phyloP scores from a whole-genome alignment of 352 stramenopile genomes.

The Aphanomyces cochlioides region DNA sequence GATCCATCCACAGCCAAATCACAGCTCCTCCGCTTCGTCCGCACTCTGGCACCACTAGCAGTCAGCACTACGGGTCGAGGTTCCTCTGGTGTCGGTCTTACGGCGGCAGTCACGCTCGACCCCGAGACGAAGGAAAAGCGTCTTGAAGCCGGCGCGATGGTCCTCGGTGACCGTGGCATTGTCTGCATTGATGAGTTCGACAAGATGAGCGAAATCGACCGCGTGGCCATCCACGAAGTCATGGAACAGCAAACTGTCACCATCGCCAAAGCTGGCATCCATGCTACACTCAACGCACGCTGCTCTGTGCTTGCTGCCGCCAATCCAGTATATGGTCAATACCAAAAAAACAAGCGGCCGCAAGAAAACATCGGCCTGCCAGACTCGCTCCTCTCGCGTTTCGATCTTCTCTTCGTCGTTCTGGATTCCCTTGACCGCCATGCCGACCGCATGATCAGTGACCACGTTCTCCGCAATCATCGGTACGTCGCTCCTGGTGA shows the following conservation, averaged over 20 bases:
- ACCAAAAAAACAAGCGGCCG: constrained; percentile 96
- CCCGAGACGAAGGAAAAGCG: constrained; percentile 90
- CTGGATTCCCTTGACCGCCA: constrained; percentile 96
- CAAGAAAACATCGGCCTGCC: constrained; percentile 99
- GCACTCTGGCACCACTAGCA: constrained; percentile 90
- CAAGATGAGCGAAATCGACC: constrained; percentile 97
- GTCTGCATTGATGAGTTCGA: constrained; percentile 99
- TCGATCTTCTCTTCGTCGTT: constrained; percentile 99
- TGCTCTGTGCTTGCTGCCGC: constrained; percentile 98
- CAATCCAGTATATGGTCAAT: constrained; percentile 99
- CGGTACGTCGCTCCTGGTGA: constrained; percentile 86
- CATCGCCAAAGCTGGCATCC: constrained; percentile 99
- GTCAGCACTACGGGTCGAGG: constrained; percentile 88
- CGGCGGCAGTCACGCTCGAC: constrained; percentile 97
- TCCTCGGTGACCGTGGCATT: constrained; percentile 97
- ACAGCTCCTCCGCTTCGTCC: constrained; percentile 96
- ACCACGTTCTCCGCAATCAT: constrained; percentile 98
- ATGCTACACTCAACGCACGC: constrained; percentile 97
- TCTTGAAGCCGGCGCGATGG: constrained; percentile 98
- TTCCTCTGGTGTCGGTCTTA: constrained; percentile 92
- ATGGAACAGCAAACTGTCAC: constrained; percentile 99
- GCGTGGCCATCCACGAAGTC: constrained; percentile 99
- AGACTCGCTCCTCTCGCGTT: constrained; percentile 99
- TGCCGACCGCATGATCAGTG: constrained; percentile 93
- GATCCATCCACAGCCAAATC: constrained; percentile 99